Percentiles rank a stretch among this genome's conserved stretches.
phyloP scores from a whole-genome alignment of 495 filamentous ascomycete species.

The Penicillium daleae region DNA sequence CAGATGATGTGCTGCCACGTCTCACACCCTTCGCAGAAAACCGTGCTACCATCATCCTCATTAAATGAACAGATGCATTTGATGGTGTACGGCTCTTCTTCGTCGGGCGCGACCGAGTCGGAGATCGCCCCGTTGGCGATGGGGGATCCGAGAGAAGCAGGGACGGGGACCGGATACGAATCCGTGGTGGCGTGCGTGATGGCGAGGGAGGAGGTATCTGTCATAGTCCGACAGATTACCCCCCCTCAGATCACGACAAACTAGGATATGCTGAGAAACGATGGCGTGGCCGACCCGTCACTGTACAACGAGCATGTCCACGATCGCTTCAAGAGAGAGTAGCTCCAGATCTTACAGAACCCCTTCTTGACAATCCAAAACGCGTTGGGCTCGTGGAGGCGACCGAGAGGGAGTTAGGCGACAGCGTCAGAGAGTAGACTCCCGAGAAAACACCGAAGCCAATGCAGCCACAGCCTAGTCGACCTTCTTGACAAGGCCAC shows the following conservation, averaged over 20 bases:
- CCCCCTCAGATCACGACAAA: constrained; percentile 51
- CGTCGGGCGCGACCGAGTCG: constrained; percentile 59
- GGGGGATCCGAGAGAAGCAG: constrained; percentile 54
- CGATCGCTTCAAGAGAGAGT: constrained; percentile 8
- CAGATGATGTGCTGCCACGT: constrained; percentile 98
- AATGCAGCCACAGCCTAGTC: neutral
- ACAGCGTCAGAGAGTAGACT: neutral
- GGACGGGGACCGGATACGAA: constrained; percentile 65
- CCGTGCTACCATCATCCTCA: constrained; percentile 97
- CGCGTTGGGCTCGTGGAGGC: constrained; percentile 14
- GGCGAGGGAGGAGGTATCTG: constrained; percentile 71
- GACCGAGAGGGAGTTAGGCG: neutral
- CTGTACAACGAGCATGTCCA: constrained; percentile 45
- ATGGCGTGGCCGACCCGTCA: constrained; percentile 34
- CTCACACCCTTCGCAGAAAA: constrained; percentile 92
- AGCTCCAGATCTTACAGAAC: neutral
- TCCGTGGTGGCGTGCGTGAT: constrained; percentile 65
- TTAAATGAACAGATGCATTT: constrained; percentile 92
- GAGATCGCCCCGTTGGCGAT: constrained; percentile 59
- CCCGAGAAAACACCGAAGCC: neutral
- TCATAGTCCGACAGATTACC: constrained; percentile 86
- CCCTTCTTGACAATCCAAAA: constrained; percentile 11
- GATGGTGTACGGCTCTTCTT: constrained; percentile 93
- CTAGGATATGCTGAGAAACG: constrained; percentile 24
- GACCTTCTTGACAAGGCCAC: neutral